phyloP scores from a whole-genome alignment of 176 grass and related monocot species.

The Juncus inflexus region DNA sequence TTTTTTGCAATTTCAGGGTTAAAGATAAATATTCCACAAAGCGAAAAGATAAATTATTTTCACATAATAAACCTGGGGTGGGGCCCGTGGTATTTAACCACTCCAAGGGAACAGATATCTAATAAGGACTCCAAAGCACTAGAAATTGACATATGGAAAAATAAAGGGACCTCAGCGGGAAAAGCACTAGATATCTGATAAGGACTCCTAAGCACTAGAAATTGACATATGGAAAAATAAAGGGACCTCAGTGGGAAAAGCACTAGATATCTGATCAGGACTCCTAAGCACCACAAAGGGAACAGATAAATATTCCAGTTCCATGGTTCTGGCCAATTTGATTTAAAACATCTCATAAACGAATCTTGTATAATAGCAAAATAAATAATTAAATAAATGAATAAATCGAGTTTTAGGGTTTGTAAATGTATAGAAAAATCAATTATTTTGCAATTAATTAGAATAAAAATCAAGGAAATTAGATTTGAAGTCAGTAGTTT shows the following conservation, averaged over 20 bases:
- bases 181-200: constrained; percentile 81
- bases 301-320: constrained; percentile 99
- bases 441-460: too few relatives aligned
- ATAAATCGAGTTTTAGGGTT: neutral
- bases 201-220: constrained; percentile 89
- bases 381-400: constrained; percentile 6
- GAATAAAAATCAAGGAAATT: too few relatives aligned
- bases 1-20: too few relatives aligned
- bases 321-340: constrained; percentile 97
- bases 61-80: neutral
- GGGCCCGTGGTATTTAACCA: constrained; percentile 88
- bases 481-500: too few relatives aligned
- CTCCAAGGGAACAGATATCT: too few relatives aligned
- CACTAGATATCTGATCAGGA: constrained; percentile 77
- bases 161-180: constrained; percentile 62
- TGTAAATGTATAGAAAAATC: too few relatives aligned
- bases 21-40: too few relatives aligned
- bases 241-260: constrained; percentile 79
- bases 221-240: constrained; percentile 4
- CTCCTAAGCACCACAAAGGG: constrained; percentile 92
- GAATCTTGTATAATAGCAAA: constrained; percentile 84
- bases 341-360: constrained; percentile 97
- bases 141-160: neutral
- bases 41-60: too few relatives aligned
- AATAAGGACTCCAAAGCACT: constrained; percentile 55